Evolutionary conservation across 352 stramenopile species (phyloP).

Genomic region (Phytophthora litchii): DNA sequence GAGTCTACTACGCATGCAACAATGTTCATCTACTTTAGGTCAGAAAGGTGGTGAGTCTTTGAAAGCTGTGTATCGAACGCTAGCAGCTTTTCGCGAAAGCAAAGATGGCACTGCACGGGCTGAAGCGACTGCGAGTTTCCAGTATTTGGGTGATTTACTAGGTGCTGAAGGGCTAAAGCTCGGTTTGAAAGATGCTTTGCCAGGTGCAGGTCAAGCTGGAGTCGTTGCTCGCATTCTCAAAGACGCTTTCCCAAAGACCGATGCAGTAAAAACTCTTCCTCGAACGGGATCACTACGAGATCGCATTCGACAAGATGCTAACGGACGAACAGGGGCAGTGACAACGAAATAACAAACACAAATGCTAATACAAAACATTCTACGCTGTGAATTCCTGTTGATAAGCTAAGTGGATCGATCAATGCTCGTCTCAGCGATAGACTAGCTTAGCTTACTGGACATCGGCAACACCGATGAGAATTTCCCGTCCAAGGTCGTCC

Average conservation of each 20-base stretch:
- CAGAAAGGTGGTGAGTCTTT: constrained; percentile 18
- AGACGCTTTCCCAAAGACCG: constrained; percentile 37
- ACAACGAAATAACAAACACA: constrained; percentile 1
- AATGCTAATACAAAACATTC: constrained; percentile 33
- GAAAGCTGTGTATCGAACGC: constrained; percentile 38
- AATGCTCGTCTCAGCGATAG: not conserved
- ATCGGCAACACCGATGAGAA: constrained; percentile 82
- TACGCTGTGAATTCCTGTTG: constrained; percentile 22
- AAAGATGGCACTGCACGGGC: constrained; percentile 54
- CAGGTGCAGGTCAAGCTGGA: constrained; percentile 25
- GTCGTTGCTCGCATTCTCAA: constrained; percentile 43
- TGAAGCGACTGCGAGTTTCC: constrained; percentile 50
- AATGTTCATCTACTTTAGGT: constrained; percentile 12
- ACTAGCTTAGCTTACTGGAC: constrained; percentile 56
- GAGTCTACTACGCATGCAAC: constrained; percentile 36
- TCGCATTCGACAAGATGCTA: constrained; percentile 30
- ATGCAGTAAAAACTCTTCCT: not conserved
- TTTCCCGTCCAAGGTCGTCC: constrained; percentile 82
- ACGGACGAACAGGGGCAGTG: constrained; percentile 9
- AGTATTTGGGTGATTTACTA: constrained; percentile 45
- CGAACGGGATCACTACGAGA: constrained; percentile 43
- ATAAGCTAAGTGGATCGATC: constrained; percentile 11
- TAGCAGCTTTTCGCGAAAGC: constrained; percentile 50
- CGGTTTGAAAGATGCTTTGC: constrained; percentile 39
- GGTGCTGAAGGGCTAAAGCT: constrained; percentile 36